phyloP scores from a whole-genome alignment of 805 yeast genomes.

The Myxozyma neotropica region DNA sequence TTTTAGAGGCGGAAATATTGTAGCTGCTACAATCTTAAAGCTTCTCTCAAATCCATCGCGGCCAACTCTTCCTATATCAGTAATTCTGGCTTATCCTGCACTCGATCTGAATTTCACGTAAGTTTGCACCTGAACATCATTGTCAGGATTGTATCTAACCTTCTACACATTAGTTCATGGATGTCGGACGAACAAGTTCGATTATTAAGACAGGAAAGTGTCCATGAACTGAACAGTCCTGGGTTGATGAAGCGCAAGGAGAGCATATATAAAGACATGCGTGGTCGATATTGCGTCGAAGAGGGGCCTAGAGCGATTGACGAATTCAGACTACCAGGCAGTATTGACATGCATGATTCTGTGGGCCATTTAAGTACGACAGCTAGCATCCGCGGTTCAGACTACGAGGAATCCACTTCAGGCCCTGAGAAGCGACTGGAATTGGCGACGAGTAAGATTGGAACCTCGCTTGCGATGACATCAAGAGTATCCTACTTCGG shows the following conservation, averaged over 20 bases:
- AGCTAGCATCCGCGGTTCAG: neutral
- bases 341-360: neutral
- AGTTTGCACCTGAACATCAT: too few relatives aligned
- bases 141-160: too few relatives aligned
- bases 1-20: constrained; percentile 37
- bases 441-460: constrained; percentile 7
- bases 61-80: constrained; percentile 35
- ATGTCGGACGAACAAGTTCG: constrained; percentile 37
- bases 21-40: constrained; percentile 35
- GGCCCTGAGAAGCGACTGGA: neutral
- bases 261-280: constrained; percentile 29
- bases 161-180: constrained; percentile 34
- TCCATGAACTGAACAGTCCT: constrained; percentile 25
- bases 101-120: constrained; percentile 39
- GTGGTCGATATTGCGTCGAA: constrained; percentile 19
- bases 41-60: constrained; percentile 18
- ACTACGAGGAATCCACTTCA: neutral
- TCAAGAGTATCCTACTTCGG: constrained; percentile 39
- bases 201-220: constrained; percentile 36
- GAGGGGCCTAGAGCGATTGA: constrained; percentile 11
- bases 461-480: constrained; percentile 38
- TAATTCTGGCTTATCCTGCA: constrained; percentile 39
- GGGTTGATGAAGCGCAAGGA: constrained; percentile 33
- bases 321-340: constrained; percentile 14
- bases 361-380: neutral